phyloP scores from a whole-genome alignment of 1,284 basidiomycete genomes.

The Phellinidium pouzarii region DNA sequence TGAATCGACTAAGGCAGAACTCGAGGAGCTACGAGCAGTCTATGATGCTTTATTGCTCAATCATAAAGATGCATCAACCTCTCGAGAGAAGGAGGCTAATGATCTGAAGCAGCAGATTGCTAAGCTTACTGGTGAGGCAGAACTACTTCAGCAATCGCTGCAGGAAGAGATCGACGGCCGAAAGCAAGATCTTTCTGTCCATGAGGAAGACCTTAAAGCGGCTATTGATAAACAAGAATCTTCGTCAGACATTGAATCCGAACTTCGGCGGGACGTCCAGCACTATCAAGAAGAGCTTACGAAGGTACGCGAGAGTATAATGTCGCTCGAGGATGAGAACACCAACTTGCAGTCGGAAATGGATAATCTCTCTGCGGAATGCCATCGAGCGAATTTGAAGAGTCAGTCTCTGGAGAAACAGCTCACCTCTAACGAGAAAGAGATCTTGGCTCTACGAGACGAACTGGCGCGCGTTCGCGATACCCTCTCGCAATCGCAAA shows the following conservation, averaged over 20 bases:
- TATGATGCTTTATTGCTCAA: constrained; percentile 7
- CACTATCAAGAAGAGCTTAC: constrained; percentile 26
- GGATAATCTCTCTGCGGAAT: constrained; percentile 54
- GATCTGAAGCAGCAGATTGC: constrained; percentile 23
- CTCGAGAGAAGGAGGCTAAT: constrained; percentile 12
- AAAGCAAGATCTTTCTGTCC: constrained; percentile 10
- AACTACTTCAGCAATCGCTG: constrained; percentile 19
- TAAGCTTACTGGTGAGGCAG: constrained; percentile 6
- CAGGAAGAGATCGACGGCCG: constrained; percentile 23
- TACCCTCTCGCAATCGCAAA: constrained; percentile 46
- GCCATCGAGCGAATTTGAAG: constrained; percentile 53
- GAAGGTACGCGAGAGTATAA: constrained; percentile 26
- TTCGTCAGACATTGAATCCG: constrained; percentile 15
- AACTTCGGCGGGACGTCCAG: constrained; percentile 22
- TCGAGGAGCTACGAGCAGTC: constrained; percentile 6
- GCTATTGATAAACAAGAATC: constrained; percentile 16
- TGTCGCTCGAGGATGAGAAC: constrained; percentile 42
- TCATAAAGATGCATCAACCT: background rate
- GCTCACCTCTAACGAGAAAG: constrained; percentile 31
- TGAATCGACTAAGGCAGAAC: constrained; percentile 8
- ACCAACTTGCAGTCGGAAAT: constrained; percentile 43
- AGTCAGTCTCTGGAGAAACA: constrained; percentile 56
- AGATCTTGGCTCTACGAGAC: constrained; percentile 34
- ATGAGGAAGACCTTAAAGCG: constrained; percentile 17
- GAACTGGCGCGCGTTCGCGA: constrained; percentile 41